Evolutionary conservation across 805 yeast genomes (phyloP).

Genomic region (Spathaspora sp.): DNA sequence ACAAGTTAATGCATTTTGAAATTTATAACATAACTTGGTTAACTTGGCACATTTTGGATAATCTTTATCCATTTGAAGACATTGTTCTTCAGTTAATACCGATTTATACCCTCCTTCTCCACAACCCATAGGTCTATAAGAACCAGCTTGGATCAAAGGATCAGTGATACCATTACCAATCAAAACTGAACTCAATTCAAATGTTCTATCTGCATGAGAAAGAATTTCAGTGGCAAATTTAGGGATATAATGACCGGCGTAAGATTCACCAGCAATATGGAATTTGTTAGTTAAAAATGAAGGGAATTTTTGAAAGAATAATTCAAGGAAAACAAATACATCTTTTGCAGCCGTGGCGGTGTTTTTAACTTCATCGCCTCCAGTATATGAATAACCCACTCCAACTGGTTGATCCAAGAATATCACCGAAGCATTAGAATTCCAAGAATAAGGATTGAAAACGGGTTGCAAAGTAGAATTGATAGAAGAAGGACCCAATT

Average conservation of each 20-base stretch:
- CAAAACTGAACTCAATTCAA: constrained; percentile 35
- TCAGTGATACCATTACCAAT: constrained; percentile 47
- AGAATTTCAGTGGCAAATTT: constrained; percentile 80
- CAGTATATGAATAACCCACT: constrained; percentile 85
- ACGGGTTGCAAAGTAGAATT: constrained; percentile 65
- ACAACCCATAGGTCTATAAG: constrained; percentile 44
- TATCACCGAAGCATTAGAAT: constrained; percentile 82
- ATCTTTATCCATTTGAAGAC: constrained; percentile 31
- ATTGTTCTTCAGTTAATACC: constrained; percentile 28
- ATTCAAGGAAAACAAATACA: constrained; percentile 76
- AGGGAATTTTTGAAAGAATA: constrained; percentile 84
- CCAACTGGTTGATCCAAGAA: constrained; percentile 93
- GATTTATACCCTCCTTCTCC: constrained; percentile 42
- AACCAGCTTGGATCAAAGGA: constrained; percentile 35
- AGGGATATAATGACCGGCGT: constrained; percentile 94
- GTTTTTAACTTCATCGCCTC: constrained; percentile 53
- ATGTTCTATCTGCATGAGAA: constrained; percentile 52
- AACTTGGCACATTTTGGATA: constrained; percentile 33
- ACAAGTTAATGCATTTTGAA: constrained; percentile 33
- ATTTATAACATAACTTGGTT: constrained; percentile 26
- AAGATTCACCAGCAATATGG: constrained; percentile 92
- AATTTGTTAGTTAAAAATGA: constrained; percentile 55
- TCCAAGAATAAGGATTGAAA: constrained; percentile 86
- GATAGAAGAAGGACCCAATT: constrained; percentile 84
- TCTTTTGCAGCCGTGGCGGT: constrained; percentile 86